Base-by-base conservation (phyloP, 192 early-diverging fungal genomes). In the Coemansia sp. region DNA sequence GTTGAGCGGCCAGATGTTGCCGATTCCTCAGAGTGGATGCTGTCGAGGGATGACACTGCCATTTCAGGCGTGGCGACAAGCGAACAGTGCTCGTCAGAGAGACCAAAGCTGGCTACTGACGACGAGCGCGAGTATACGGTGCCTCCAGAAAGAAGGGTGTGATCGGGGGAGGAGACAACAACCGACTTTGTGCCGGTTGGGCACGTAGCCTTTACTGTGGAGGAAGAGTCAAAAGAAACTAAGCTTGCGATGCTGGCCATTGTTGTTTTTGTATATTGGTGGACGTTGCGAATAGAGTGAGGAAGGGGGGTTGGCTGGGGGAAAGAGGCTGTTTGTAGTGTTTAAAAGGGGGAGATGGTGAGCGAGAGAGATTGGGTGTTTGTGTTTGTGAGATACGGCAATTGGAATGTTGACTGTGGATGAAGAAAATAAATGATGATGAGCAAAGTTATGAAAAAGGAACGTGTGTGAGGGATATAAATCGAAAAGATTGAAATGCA, bases 211-310 rank as follows among this genome's bases (percentile, higher is more conserved):
- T 60, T 50, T 22, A 41, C 45, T 48, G 52, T 31, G 54, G 66
- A 41, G 22, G 75, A 27, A 23, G 70, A 37, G 29, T 69, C 62
- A 34, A 62, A 60, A 9, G 68, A 68, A 52, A 79, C 47, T n/a
- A 79, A 71, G 75, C 70, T 79, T 25, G 75, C 70, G 33, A 79
- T 72, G 67, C 75, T 79, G 31, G 75, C 57, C 75, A 79, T 79
- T 38, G 50, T 40, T 48, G 23, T 42, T 34, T 55, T 34, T 61
- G 41, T 55, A 30, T 55, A 33, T 29, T 30, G 54, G 55, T 50
- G 28, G 31, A 15, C 45, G 55, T 61, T 44, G 33, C 28, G 50
- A 54, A 31, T 30, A 36, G 23, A 41, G 13, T 41, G 45, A 25
- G 10, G 25, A 25, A 48, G 23, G 13, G 22, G 2, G 22, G 45